phyloP scores from a whole-genome alignment of 1,139 yeast species.

The Kazachstania sp. region DNA sequence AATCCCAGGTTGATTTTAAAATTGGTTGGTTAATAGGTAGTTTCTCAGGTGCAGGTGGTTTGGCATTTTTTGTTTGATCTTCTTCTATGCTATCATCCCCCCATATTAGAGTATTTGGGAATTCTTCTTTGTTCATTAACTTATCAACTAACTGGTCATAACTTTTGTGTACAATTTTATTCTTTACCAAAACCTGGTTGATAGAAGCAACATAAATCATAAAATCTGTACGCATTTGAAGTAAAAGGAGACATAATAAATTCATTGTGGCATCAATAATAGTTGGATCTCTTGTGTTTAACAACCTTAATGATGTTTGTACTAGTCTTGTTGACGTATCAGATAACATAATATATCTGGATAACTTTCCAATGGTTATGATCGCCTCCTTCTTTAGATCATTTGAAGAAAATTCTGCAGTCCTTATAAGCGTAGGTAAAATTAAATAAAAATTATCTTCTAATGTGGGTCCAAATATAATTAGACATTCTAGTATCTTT shows the following conservation, averaged over 20 bases:
- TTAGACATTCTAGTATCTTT: constrained; percentile 74
- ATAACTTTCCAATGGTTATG: constrained; percentile 73
- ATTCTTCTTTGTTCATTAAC: constrained; percentile 75
- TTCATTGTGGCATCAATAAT: constrained; percentile 59
- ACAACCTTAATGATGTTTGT: constrained; percentile 72
- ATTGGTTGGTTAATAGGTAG: constrained; percentile 45
- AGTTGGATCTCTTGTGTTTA: constrained; percentile 50
- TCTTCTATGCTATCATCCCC: constrained; percentile 55
- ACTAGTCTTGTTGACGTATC: constrained; percentile 89
- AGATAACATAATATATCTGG: constrained; percentile 60
- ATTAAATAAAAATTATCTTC: constrained; percentile 85
- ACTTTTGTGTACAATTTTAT: constrained; percentile 58
- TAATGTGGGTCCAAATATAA: constrained; percentile 75
- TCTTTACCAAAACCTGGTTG: constrained; percentile 55
- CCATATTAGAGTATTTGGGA: constrained; percentile 68
- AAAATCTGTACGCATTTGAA: constrained; percentile 78
- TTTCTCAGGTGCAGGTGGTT: constrained; percentile 65
- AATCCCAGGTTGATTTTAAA: constrained; percentile 80
- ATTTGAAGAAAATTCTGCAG: constrained; percentile 63
- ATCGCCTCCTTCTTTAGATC: constrained; percentile 65
- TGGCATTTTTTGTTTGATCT: constrained; percentile 44
- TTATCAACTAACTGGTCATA: constrained; percentile 78
- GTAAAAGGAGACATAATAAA: constrained; percentile 66
- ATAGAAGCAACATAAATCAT: constrained; percentile 82
- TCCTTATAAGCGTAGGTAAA: constrained; percentile 70